Conservation (phyloP, 305 asterid species). For the Fraxinus greggii region DNA sequence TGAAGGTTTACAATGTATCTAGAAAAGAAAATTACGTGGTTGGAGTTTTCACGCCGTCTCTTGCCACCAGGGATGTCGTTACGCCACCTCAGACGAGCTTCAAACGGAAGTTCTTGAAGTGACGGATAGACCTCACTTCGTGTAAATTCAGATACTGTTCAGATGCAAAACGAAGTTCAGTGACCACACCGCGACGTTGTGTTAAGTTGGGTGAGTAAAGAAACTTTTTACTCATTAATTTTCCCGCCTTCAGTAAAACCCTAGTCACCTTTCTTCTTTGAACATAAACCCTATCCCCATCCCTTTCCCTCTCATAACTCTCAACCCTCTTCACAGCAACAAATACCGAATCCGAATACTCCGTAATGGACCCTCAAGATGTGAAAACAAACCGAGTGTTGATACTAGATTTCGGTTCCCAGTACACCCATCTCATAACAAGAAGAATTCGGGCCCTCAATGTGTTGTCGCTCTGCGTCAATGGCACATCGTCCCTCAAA, state of each 20-base stretch:
- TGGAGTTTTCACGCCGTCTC: too few relatives aligned
- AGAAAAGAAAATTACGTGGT: too few relatives aligned
- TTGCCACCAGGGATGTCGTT: too few relatives aligned
- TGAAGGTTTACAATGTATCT: too few relatives aligned
- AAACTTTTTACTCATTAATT: too few relatives aligned
- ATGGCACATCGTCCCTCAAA: constrained; percentile 71
- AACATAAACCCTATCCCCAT: background rate
- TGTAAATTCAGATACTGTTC: too few relatives aligned
- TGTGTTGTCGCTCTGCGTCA: constrained; percentile 73
- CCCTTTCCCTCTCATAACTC: background rate
- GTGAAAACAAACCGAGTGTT: constrained; percentile 65
- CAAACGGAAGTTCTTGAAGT: too few relatives aligned
- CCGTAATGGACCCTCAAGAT: constrained; percentile 53
- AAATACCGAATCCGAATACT: background rate
- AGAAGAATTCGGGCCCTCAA: constrained; percentile 86
- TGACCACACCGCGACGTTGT: too few relatives aligned
- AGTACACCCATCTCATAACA: constrained; percentile 93
- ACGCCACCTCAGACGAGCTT: too few relatives aligned
- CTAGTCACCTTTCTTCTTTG: constrained; percentile 39
- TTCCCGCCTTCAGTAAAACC: constrained; percentile 71
- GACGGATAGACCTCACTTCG: too few relatives aligned
- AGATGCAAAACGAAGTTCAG: too few relatives aligned
- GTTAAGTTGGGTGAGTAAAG: too few relatives aligned
- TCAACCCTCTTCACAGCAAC: constrained; percentile 16
- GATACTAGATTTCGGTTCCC: constrained; percentile 88